Evolutionary conservation across 2,329 filamentous ascomycete species (phyloP), one percentile per base, ranked within the genome.

Genomic region (Sporothrix pallida): DNA sequence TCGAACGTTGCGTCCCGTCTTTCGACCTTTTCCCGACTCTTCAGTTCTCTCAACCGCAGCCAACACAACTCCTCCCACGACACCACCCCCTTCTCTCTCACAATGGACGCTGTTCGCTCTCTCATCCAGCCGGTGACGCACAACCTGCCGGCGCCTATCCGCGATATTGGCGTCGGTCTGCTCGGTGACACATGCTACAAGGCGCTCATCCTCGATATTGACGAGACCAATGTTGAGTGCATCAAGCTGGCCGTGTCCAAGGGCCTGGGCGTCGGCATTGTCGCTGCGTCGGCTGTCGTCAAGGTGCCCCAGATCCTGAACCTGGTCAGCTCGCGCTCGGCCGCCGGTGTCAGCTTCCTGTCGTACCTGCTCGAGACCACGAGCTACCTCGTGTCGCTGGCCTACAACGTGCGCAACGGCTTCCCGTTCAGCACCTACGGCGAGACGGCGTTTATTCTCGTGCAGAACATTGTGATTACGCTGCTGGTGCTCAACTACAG

Each of bases 231-330:
- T 79, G 87, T 89, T 6, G 90, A 89, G 74, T 99, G 96, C 86
- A 84, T 97, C 79, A 96, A 96, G 81, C 90, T 98, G 70, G 95
- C 91, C 78, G 88, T 98, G 80, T 97, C 93, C 80, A 99, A 99
- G 85, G 94, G 88, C 2, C 90, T 99, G 17, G 95, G 96, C 73
- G 91, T 98, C 78, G 96, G 91, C 81, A 99, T 99, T 83, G 94
- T 99, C 80, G 92, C 88, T 77, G 94, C 94, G 71, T 95, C 93
- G 42, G 91, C 93, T 72, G 90, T 98, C 78, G 95, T 99, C 86
- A 99, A 99, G 85, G 90, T 99, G 37, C 96, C 96, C 0, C 96
- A 99, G 86, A 95, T 99, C 81, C 83, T 98, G 82, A 99, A 99
- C 86, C 90, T 99, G 70, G 83, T 96, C 79, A 87, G 87, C 80